Evolutionary conservation across 2,329 filamentous ascomycete genomes (phyloP), one percentile per base, ranked within the genome.

Genomic region (Epichloe festucae): DNA sequence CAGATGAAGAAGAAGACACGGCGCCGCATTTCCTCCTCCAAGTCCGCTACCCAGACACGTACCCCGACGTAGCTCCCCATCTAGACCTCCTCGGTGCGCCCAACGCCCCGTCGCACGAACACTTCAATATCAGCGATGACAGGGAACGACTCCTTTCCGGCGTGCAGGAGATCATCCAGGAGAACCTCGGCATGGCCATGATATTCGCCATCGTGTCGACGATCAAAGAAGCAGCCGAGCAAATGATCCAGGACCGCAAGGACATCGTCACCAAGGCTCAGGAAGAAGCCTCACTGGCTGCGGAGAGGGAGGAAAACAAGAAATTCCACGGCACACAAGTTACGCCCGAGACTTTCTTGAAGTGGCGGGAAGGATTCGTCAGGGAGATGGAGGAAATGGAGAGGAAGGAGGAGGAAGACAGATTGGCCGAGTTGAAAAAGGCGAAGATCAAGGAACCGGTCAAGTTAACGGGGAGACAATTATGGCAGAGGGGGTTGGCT

Each of bases 131-230:
- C 46, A 77, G 84, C 60, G 81, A 85, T 47, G 93, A 98, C 73
- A 89, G 88, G 64, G 75, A 80, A 17, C 69, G 70, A 49, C 79
- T 98, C 14, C 78, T 97, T 15, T 74, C 82, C 48, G 77, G 79
- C 1, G 73, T 97, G 12, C 68, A 81, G 40, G 81, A 85, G 15
- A 87, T 84, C 0, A 85, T 96, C 38, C 84, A 93, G 65, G 93
- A 98, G 67, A 97, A 90, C 59, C 71, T 97, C 54, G 93, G 93
- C 56, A 97, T 97, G 85, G 87, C 89, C 51, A 98, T 98, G 93
- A 73, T 98, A 1, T 98, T 97, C 69, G 89, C 91, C 0, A 73
- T 98, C 23, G 85, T 94, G 50, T 88, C 86, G 14, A 81, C 85
- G 0, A 72, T 98, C 54, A 97, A 96, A 65, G 93, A 98, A 53